Evolutionary conservation across 805 yeast genomes (phyloP), one percentile per base, ranked within the genome.

Genomic region (Saturnispora besseyi): DNA sequence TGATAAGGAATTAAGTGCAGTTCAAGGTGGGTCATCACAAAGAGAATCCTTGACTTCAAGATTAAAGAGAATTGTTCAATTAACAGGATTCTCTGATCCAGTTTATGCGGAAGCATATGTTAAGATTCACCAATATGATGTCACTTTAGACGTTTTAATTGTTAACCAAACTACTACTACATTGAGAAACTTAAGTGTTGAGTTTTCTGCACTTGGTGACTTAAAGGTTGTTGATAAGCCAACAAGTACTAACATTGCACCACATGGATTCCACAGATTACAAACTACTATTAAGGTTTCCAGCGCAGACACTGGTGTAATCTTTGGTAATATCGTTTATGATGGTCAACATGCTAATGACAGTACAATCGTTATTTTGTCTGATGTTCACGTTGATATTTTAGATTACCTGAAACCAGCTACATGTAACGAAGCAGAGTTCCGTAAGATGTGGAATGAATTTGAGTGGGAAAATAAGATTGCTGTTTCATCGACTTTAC

Each of bases 401-500:
- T 87, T 93, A 89, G 98, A 93, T 68, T 93, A 93, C 71, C 89
- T 93, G 67, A 88, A 87, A 65, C 97, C 99, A 21, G 93, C 95
- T n/a, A 76, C 78, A 24, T 87, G 96, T 66, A 72, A 89, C 13
- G 98, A 91, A 69, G 79, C 82, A 42, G 84, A 79, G 58, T 93
- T 93, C 85, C 85, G 99, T 63, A 78, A 82, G 61, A 91, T 90
- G 98, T 93, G 99, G 99, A 88, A 89, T 65, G 97, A 90, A 66
- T 93, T 95, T 64, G 99, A 93, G 71, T 93, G 99, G 99, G 99
- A 93, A 69, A 93, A 93, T 73, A 93, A 93, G 73, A 90, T 93
- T 59, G 86, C 90, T 53, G 86, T 93, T 64, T 82, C 84, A 57
- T 80, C 95, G 2, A 76, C 74, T 48, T 72, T 82, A 55, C 66